phyloP scores from a whole-genome alignment of 2,329 filamentous ascomycete species.

The Microcera coccophila region DNA sequence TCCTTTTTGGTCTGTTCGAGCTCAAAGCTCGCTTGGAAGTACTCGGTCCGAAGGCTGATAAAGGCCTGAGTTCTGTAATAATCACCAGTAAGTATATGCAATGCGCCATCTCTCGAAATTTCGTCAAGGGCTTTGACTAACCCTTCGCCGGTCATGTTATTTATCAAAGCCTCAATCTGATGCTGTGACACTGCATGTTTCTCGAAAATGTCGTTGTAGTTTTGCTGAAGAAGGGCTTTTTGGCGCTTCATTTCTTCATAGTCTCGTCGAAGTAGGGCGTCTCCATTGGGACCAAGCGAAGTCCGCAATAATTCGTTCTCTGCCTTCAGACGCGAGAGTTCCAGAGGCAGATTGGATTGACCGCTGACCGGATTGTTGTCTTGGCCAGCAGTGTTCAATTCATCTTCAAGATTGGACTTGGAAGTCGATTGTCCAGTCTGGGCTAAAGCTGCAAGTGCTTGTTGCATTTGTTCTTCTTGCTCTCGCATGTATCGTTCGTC shows the following conservation, averaged over 20 bases:
- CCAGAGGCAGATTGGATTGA: slow-evolving; percentile 43
- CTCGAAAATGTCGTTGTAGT: slow-evolving; percentile 55
- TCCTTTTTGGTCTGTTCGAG: slow-evolving; percentile 43
- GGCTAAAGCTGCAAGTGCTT: slow-evolving; percentile 26
- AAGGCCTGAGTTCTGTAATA: slow-evolving; percentile 52
- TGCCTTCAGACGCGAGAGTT: slow-evolving; percentile 56
- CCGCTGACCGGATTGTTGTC: slow-evolving; percentile 33
- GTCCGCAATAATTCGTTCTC: slow-evolving; percentile 58
- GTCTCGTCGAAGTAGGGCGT: slow-evolving; percentile 52
- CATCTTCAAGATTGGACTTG: slow-evolving; percentile 54
- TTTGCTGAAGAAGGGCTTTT: slow-evolving; percentile 50
- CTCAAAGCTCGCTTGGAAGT: slow-evolving; percentile 44
- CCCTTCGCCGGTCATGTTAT: slow-evolving; percentile 51
- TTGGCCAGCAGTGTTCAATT: slow-evolving; percentile 50
- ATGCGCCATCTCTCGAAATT: slow-evolving; percentile 19
- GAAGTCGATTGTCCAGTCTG: slow-evolving; percentile 17
- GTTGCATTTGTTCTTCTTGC: slow-evolving; percentile 55
- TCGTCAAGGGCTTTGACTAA: slow-evolving; percentile 44
- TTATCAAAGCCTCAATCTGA: slow-evolving; percentile 53
- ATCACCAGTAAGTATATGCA: slow-evolving; percentile 41
- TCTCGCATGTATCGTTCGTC: slow-evolving; percentile 55
- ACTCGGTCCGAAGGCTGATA: slow-evolving; percentile 47
- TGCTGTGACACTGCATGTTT: slow-evolving; percentile 55
- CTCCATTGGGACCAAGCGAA: slow-evolving; percentile 50
- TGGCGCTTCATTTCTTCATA: slow-evolving; percentile 52